A percentile compares a stretch with the other conserved stretches of the same genome.
Conservation (phyloP, 2,329 filamentous ascomycete species). For the Xylaria sp. region DNA sequence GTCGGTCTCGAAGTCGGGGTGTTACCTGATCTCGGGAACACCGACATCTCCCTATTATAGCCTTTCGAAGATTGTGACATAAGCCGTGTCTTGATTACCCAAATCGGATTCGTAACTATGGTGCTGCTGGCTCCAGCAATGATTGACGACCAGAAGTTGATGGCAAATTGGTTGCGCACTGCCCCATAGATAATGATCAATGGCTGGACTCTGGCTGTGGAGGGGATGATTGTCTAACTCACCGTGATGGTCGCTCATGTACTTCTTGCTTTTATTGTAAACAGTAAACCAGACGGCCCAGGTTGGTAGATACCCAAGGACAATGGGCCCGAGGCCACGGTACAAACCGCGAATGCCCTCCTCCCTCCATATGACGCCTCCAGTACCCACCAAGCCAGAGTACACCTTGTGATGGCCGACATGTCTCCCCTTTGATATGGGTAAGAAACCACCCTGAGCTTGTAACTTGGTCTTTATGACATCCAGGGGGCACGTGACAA, state of each 20-base stretch:
- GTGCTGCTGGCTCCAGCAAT: slow-evolving; percentile 93
- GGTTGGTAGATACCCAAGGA: slow-evolving; percentile 94
- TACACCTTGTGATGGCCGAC: slow-evolving; percentile 73
- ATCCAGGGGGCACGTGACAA: slow-evolving; percentile 96
- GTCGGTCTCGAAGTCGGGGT: slow-evolving; percentile 66
- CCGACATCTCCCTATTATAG: slow-evolving; percentile 59
- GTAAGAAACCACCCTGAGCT: slow-evolving; percentile 85
- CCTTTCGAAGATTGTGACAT: slow-evolving; percentile 83
- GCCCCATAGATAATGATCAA: slow-evolving; percentile 32
- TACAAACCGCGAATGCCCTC: slow-evolving; percentile 94
- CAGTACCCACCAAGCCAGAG: slow-evolving; percentile 87
- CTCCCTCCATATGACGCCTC: slow-evolving; percentile 83
- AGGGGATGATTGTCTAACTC: slow-evolving; percentile 44
- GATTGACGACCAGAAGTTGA: slow-evolving; percentile 90
- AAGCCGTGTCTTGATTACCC: slow-evolving; percentile 98
- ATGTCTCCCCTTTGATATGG: slow-evolving; percentile 60
- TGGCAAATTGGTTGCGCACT: slow-evolving; percentile 75
- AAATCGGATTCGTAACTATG: slow-evolving; percentile 95
- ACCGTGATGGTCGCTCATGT: slow-evolving; percentile 75
- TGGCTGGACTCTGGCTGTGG: not conserved
- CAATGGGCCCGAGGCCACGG: slow-evolving; percentile 90
- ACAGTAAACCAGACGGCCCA: slow-evolving; percentile 99
- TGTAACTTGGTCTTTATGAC: slow-evolving; percentile 99
- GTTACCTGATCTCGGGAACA: slow-evolving; percentile 61
- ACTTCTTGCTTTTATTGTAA: slow-evolving; percentile 88